Conservation (phyloP, 345 rosid genomes). For the Microthlaspi erraticum region DNA sequence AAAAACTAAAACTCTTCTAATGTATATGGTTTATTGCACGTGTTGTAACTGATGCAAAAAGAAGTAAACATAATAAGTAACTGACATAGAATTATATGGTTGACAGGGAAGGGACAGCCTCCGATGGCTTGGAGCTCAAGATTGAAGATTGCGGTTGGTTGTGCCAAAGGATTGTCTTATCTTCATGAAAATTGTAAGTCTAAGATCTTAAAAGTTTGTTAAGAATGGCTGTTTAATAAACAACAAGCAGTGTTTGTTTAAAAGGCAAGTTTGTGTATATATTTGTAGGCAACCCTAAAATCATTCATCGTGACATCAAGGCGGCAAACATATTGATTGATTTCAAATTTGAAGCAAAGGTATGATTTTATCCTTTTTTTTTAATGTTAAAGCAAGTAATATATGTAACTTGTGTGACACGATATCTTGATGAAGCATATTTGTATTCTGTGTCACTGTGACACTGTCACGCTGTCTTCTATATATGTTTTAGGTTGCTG, state of each 20-base stretch:
- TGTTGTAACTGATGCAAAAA: too few relatives aligned
- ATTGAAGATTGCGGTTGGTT: conserved; percentile 69
- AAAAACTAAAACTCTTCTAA: too few relatives aligned
- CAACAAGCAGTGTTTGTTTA: not conserved
- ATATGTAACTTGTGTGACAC: not conserved
- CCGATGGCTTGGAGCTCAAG: conserved; percentile 70
- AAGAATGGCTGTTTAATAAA: not conserved
- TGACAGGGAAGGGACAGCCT: conserved; percentile 62
- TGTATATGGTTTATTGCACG: not conserved
- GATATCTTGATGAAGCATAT: not conserved
- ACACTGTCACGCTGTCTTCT: not conserved
- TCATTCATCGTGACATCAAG: conserved; percentile 89
- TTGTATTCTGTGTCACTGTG: not conserved
- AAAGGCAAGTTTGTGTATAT: not conserved
- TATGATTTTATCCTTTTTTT: not conserved
- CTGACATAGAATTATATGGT: too few relatives aligned
- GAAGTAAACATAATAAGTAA: too few relatives aligned
- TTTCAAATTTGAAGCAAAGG: conserved; percentile 89
- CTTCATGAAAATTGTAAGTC: conserved; percentile 71
- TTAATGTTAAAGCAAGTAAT: conserved; percentile 52
- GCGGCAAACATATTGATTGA: conserved; percentile 88
- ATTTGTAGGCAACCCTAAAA: conserved; percentile 57
- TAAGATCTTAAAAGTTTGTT: not conserved
- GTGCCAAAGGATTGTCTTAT: conserved; percentile 85
- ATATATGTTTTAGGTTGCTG: conserved; percentile 44